Conservation (phyloP, 2,329 filamentous ascomycete genomes). For the Amauroascus niger region DNA sequence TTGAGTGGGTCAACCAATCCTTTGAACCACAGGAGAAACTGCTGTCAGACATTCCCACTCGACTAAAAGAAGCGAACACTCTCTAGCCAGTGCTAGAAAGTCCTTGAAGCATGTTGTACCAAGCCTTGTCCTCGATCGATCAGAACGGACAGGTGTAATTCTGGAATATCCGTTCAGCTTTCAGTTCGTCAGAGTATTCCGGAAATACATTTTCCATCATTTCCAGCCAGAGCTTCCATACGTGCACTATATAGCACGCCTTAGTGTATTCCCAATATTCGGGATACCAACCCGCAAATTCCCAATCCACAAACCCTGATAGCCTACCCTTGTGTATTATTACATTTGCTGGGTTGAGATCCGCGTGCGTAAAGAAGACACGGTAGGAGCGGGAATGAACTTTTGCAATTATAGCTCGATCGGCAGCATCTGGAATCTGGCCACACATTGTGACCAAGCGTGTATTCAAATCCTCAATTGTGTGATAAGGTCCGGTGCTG, state of each 20-base stretch:
- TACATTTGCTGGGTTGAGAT: constrained; percentile 22
- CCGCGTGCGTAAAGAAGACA: constrained; percentile 20
- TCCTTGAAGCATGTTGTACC: too few relatives aligned
- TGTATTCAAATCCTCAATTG: neutral
- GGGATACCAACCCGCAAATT: constrained; percentile 19
- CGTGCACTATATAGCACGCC: constrained; percentile 13
- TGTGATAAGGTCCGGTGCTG: constrained; percentile 5
- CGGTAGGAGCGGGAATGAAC: constrained; percentile 3
- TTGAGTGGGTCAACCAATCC: too few relatives aligned
- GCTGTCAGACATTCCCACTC: too few relatives aligned
- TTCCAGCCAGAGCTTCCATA: constrained; percentile 12
- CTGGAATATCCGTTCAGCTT: constrained; percentile 13
- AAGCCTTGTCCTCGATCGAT: too few relatives aligned
- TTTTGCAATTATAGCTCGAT: constrained; percentile 6
- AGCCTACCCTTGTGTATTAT: constrained; percentile 17
- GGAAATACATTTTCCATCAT: constrained; percentile 13
- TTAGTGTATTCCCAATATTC: too few relatives aligned
- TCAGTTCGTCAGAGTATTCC: constrained; percentile 12
- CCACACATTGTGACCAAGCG: constrained; percentile 8
- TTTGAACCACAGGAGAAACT: too few relatives aligned
- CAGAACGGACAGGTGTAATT: constrained; percentile 3
- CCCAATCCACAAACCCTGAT: constrained; percentile 21
- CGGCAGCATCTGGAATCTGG: constrained; percentile 9
- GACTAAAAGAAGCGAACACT: too few relatives aligned
- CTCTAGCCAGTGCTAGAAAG: too few relatives aligned